These are phyloP conservation scores for Fusarium proliferatum DNA, from an alignment of 2,329 filamentous ascomycete genomes.

Conservation along the genomic window DNA sequence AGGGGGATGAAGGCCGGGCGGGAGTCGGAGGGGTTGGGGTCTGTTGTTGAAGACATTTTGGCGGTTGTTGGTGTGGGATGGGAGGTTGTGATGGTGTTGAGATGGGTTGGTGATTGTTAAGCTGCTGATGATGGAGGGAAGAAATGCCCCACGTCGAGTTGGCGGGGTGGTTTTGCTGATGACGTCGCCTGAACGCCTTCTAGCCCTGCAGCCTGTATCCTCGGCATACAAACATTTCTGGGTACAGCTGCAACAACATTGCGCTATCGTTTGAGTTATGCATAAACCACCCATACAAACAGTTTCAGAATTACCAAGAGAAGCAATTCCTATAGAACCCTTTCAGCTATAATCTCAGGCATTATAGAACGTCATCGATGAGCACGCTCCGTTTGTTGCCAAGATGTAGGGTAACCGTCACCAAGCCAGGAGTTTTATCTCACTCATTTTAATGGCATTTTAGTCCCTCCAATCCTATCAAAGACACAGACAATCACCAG, in stretches of 20 bases:
- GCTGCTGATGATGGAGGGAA: not conserved
- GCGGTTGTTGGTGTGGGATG: not conserved
- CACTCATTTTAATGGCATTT: not conserved
- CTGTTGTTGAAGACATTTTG: constrained; percentile 50
- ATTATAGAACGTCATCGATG: not conserved
- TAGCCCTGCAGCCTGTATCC: not conserved
- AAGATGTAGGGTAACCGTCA: constrained; percentile 5
- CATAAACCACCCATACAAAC: not conserved
- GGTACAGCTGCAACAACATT: not conserved
- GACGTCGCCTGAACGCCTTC: constrained; percentile 21
- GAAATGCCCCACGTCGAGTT: constrained; percentile 17
- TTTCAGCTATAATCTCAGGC: not conserved
- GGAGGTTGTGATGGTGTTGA: not conserved
- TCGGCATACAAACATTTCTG: not conserved
- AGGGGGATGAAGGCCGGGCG: constrained; percentile 67
- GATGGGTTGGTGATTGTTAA: not conserved
- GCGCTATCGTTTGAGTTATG: not conserved
- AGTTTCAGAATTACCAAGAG: not conserved
- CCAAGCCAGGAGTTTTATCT: not conserved
- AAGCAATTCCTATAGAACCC: not conserved
- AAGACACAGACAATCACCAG: not conserved
- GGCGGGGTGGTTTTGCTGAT: constrained; percentile 14
- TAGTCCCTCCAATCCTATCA: constrained; percentile 15
- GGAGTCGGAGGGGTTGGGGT: constrained; percentile 54
- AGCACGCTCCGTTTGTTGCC: too few relatives aligned